phyloP scores from a whole-genome alignment of 1,284 basidiomycete genomes.

The Sporisorium scitamineum region DNA sequence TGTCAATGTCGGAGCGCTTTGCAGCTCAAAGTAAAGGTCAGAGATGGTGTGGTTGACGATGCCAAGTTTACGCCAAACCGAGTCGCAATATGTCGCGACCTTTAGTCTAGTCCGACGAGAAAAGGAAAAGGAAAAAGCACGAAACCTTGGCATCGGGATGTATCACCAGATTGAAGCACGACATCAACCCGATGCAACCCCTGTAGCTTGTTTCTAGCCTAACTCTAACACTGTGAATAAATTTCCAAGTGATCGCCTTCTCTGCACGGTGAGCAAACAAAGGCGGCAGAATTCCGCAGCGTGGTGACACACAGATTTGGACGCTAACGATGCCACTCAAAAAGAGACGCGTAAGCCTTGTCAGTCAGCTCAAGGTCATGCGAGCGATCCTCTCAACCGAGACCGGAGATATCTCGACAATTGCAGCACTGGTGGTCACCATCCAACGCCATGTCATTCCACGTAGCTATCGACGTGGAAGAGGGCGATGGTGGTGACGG shows the following conservation, averaged over 20 bases:
- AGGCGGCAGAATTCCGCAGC: not conserved
- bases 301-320: not conserved
- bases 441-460: not conserved
- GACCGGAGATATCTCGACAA: not conserved
- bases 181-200: not conserved
- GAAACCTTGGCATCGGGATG: not conserved
- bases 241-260: too few relatives aligned
- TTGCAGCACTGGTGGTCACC: not conserved
- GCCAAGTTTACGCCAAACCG: not conserved
- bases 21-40: too few relatives aligned
- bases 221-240: too few relatives aligned
- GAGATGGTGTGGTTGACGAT: too few relatives aligned
- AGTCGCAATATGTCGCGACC: not conserved
- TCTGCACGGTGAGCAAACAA: too few relatives aligned
- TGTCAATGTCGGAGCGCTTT: too few relatives aligned
- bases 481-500: not conserved
- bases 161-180: not conserved
- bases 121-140: not conserved
- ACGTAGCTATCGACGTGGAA: constrained; percentile 3
- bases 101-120: not conserved
- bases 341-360: constrained; percentile 7
- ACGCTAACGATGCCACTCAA: not conserved
- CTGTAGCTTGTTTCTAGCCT: too few relatives aligned
- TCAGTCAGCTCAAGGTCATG: not conserved
- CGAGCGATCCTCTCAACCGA: not conserved